Evolutionary conservation across 768 basidiomycete species (phyloP).

Genomic region (Mycena belliarum): DNA sequence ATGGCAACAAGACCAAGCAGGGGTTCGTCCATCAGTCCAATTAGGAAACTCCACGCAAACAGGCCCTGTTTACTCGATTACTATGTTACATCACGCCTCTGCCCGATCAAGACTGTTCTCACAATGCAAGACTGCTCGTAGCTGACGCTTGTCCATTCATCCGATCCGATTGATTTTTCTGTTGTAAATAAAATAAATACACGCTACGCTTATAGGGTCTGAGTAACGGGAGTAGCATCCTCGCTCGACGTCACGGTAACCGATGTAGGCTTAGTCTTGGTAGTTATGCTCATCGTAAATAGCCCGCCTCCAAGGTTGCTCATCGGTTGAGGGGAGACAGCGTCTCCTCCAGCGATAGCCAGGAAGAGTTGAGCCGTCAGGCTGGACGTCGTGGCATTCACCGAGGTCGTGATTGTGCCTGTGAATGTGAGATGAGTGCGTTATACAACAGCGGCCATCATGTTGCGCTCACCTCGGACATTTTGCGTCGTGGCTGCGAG

Average conservation of each 20-base stretch:
- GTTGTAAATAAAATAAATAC: no score
- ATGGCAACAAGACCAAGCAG: neutral
- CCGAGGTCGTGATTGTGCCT: constrained; percentile 17
- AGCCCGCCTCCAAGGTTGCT: constrained; percentile 11
- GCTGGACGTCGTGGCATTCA: constrained; percentile 16
- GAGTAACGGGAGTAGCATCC: neutral
- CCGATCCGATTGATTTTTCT: no score
- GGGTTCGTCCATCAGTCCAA: neutral
- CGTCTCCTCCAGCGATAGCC: constrained; percentile 16
- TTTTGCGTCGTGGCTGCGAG: constrained; percentile 18
- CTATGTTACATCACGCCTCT: no score
- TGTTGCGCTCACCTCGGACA: constrained; percentile 11
- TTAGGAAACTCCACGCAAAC: no score
- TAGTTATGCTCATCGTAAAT: constrained; percentile 13
- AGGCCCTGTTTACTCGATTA: no score
- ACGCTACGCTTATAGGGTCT: neutral
- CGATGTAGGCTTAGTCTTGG: constrained; percentile 19
- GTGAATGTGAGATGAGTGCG: no score
- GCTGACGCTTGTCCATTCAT: no score
- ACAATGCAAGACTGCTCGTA: no score
- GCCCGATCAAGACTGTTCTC: no score
- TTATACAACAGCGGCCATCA: neutral
- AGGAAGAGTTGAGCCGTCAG: constrained; percentile 15
- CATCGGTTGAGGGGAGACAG: constrained; percentile 19
- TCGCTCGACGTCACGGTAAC: constrained; percentile 17